These are phyloP conservation scores for Citrullus mucosospermus DNA, from an alignment of 306 rosid genomes.

Conservation along the genomic window DNA sequence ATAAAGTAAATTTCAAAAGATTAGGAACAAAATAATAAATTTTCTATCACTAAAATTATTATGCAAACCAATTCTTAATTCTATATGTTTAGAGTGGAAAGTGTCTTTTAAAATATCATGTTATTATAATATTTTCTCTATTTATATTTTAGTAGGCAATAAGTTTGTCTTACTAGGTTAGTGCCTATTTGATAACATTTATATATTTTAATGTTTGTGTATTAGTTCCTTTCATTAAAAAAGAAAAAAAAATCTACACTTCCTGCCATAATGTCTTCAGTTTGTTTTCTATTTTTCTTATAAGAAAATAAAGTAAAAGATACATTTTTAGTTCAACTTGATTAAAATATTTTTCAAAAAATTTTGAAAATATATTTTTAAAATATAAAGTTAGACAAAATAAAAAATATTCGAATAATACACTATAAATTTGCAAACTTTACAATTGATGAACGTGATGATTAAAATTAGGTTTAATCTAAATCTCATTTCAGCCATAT, in stretches of 20 bases:
- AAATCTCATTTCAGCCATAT: too few relatives aligned
- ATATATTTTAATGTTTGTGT: neutral
- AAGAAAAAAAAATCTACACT: neutral
- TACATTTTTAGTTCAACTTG: neutral
- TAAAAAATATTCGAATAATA: neutral
- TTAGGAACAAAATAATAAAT: neutral
- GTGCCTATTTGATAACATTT: neutral
- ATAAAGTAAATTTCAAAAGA: too few relatives aligned
- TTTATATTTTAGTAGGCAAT: neutral
- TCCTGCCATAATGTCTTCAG: neutral
- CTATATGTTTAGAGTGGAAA: neutral
- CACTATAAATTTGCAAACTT: neutral
- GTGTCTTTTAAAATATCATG: neutral
- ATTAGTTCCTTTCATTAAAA: neutral
- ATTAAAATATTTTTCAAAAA: neutral
- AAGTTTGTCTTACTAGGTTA: neutral
- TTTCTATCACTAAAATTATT: neutral
- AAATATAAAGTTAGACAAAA: neutral
- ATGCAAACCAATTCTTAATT: neutral
- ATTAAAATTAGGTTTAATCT: too few relatives aligned
- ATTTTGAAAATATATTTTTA: neutral
- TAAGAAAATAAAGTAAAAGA: neutral
- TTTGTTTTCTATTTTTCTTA: neutral
- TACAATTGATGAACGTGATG: too few relatives aligned
- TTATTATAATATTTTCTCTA: neutral